These are phyloP conservation scores for Jatropha multifida DNA, from an alignment of 441 rosid genomes.

Conservation along the genomic window DNA sequence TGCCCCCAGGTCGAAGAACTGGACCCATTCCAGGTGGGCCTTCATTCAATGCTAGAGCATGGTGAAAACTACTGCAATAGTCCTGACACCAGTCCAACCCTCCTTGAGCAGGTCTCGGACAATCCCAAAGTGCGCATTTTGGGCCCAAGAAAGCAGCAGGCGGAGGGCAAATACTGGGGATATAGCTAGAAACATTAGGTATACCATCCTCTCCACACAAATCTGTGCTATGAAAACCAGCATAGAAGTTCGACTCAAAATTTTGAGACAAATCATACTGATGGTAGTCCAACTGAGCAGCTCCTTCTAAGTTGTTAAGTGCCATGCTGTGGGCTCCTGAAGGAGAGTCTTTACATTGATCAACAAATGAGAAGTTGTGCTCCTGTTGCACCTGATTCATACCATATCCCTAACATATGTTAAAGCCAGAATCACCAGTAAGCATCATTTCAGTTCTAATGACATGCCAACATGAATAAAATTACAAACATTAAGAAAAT, in stretches of 20 bases:
- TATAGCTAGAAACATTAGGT: conserved; percentile 51
- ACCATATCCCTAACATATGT: conserved; percentile 53
- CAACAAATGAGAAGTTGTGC: conserved; percentile 51
- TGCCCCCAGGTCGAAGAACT: conserved; percentile 90
- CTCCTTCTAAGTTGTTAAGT: conserved; percentile 48
- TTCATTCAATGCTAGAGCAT: conserved; percentile 78
- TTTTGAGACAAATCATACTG: conserved; percentile 71
- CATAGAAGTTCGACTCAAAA: conserved; percentile 59
- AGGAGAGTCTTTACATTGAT: conserved; percentile 60
- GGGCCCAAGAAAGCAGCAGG: conserved; percentile 97
- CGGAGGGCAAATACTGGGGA: conserved; percentile 73
- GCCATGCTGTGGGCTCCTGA: conserved; percentile 36
- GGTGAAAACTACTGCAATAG: conserved; percentile 95
- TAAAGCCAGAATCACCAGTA: conserved; percentile 20
- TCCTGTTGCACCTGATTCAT: conserved; percentile 65
- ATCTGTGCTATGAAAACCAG: conserved; percentile 44
- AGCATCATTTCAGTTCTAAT: conserved; percentile 21
- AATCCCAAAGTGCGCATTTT: conserved; percentile 98
- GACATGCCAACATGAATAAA: conserved; percentile 5
- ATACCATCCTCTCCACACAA: conserved; percentile 52
- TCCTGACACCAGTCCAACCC: conserved; percentile 83
- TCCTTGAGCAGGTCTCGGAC: conserved; percentile 94
- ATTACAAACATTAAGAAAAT: neutral
- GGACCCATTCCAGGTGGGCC: conserved; percentile 98
- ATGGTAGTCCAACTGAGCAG: conserved; percentile 55